Evolutionary conservation across 768 basidiomycete genomes (phyloP).

Genomic region (Lactifluus echinatus): DNA sequence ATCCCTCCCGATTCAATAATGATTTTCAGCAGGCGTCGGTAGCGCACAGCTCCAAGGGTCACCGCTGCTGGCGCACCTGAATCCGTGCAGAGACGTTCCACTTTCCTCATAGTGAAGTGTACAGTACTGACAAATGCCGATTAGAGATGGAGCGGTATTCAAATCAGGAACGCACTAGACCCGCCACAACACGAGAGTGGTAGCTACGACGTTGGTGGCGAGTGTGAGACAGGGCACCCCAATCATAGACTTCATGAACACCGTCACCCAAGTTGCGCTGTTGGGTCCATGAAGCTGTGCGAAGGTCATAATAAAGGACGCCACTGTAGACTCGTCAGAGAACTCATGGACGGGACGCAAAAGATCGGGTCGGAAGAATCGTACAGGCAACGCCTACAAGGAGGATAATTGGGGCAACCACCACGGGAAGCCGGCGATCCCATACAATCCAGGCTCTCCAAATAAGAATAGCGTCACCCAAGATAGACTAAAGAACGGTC

Average conservation of each 20-base stretch:
- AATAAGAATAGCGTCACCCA: constrained; percentile 16
- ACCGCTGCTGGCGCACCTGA: background rate
- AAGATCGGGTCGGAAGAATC: too few species aligned
- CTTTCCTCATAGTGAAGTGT: background rate
- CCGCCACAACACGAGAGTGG: constrained; percentile 4
- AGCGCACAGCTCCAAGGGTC: background rate
- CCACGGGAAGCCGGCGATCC: background rate
- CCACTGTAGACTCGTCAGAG: background rate
- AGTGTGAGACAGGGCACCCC: constrained; percentile 4
- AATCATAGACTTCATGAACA: background rate
- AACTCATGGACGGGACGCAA: background rate
- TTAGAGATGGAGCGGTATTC: background rate
- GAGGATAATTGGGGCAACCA: constrained; percentile 6
- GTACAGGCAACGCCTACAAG: constrained; percentile 12
- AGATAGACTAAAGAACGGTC: constrained; percentile 1
- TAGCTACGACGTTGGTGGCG: constrained; percentile 6
- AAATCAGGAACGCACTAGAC: background rate
- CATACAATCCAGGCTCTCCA: constrained; percentile 18
- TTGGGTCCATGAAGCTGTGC: background rate
- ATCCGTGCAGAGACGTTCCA: background rate
- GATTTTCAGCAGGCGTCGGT: constrained; percentile 3
- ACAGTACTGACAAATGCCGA: background rate
- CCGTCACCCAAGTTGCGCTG: background rate
- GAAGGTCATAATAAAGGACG: background rate
- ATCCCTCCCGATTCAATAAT: constrained; percentile 18